A percentile compares a stretch with the other conserved stretches of the same genome.
Evolutionary conservation across 2,329 filamentous ascomycete species (phyloP).

Genomic region (Colletotrichum higginsianum): DNA sequence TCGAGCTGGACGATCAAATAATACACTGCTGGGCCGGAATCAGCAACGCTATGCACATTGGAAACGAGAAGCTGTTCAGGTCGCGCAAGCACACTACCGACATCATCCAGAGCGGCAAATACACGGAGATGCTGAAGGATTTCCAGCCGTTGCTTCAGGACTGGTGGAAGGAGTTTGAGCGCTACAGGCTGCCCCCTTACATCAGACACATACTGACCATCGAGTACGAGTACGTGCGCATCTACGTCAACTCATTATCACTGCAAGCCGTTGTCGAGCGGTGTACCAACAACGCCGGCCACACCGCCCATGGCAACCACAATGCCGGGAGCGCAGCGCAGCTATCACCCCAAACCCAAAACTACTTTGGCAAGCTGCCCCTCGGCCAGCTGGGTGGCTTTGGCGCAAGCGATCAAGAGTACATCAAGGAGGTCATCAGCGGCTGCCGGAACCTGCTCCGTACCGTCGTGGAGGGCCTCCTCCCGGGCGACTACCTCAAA

Average conservation of each 20-base stretch:
- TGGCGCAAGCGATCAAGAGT: slow-evolving; percentile 78
- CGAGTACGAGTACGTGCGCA: slow-evolving; percentile 94
- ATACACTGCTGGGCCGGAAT: slow-evolving; percentile 96
- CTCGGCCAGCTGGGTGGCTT: slow-evolving; percentile 76
- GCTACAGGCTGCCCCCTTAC: slow-evolving; percentile 77
- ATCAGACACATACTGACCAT: slow-evolving; percentile 87
- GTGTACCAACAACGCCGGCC: slow-evolving; percentile 81
- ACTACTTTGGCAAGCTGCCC: slow-evolving; percentile 75
- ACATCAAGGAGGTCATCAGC: slow-evolving; percentile 82
- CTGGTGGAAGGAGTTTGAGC: slow-evolving; percentile 88
- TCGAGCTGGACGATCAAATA: slow-evolving; percentile 78
- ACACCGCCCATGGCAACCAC: slow-evolving; percentile 55
- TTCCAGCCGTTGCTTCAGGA: slow-evolving; percentile 84
- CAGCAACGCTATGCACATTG: slow-evolving; percentile 91
- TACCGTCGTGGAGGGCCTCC: slow-evolving; percentile 82
- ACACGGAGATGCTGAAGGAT: slow-evolving; percentile 84
- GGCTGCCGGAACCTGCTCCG: slow-evolving; percentile 83
- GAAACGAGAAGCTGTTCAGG: slow-evolving; percentile 89
- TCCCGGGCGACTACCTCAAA: slow-evolving; percentile 82
- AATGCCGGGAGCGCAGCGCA: slow-evolving; percentile 57
- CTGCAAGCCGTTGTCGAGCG: slow-evolving; percentile 95
- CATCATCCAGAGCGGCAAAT: slow-evolving; percentile 88
- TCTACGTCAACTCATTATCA: slow-evolving; percentile 95
- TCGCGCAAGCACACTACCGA: slow-evolving; percentile 90
- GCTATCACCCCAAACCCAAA: slow-evolving; percentile 75